Base-by-base conservation (phyloP, 2,329 filamentous ascomycete genomes). In the Pseudohalonectria lignicola region DNA sequence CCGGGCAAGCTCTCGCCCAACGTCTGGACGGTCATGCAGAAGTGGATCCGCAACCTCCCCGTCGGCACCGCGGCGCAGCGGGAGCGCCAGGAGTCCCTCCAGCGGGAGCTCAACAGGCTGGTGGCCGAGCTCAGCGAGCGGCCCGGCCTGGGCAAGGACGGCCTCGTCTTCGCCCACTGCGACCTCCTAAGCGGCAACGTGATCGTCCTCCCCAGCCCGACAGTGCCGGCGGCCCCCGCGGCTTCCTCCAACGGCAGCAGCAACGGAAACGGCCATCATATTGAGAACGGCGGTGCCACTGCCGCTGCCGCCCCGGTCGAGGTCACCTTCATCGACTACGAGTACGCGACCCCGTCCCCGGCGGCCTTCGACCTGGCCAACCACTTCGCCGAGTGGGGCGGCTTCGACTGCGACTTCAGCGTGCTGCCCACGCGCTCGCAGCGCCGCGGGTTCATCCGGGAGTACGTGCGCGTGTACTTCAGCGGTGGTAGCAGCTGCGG, bases 311-410 rank as follows among this genome's bases (percentile, higher is more conserved):
- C 25, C 55, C 67, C 18, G 66, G 23, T 72, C 35, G 69, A 62
- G 3, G 81, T 90, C 39, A 76, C 75, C 53, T 96, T 98, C 62
- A 98, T 98, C 57, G 92, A 98, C 63, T 98, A 96, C 66, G 92
- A 98, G 60, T 98, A 98, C 60, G 87, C 88, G 12, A 92, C 86
- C 4, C 88, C 92, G 3, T 90, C 88, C 1, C 90, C 90, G 2
- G 87, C 88, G 4, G 88, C 90, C 2, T 98, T 98, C 61, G 92
- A 98, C 57, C 79, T 98, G 49, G 82, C 90, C 36, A 98, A 98
- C 63, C 92, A 98, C 67, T 94, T 98, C 56, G 87, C 92, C 34
- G 92, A 98, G 63, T 98, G 92, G 90, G 88, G 82, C 43, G 92
- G 92, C 41, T 95, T 95, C 53, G 86, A 94, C 51, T 98, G 92